Evolutionary conservation across 495 filamentous ascomycete species (phyloP).

Genomic region (Penicillium lagena): DNA sequence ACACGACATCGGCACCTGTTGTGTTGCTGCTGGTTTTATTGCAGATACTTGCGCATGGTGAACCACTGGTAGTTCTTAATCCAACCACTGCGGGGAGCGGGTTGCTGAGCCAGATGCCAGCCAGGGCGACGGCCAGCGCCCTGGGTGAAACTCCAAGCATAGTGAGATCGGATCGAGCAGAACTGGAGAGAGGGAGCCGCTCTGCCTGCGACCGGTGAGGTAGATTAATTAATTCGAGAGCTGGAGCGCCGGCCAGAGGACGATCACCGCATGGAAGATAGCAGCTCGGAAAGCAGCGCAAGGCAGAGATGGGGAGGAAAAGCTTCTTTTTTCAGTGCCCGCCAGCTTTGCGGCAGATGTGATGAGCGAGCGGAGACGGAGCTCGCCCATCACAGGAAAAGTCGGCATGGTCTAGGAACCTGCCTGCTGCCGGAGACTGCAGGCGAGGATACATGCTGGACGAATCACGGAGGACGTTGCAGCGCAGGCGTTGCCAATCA

Average conservation of each 20-base stretch:
- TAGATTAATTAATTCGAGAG: no score
- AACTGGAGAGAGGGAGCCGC: background rate
- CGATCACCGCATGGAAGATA: constrained; percentile 16
- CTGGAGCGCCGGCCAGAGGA: constrained; percentile 4
- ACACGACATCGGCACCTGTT: constrained; percentile 45
- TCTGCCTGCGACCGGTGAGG: no score
- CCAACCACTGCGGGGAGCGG: constrained; percentile 14
- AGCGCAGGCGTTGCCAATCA: no score
- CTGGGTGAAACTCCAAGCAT: constrained; percentile 6
- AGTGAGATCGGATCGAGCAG: constrained; percentile 3
- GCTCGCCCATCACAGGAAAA: no score
- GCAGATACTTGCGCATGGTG: constrained; percentile 47
- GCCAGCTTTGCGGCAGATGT: constrained; percentile 1
- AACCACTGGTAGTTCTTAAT: constrained; percentile 38
- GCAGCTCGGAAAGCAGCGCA: background rate
- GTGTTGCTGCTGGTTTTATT: constrained; percentile 39
- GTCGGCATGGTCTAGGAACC: no score
- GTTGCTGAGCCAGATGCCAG: constrained; percentile 12
- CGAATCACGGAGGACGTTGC: no score
- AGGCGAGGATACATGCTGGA: no score
- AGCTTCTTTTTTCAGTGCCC: constrained; percentile 24
- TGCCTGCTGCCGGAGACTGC: no score
- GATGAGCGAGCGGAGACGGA: constrained; percentile 1
- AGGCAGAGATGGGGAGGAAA: constrained; percentile 5
- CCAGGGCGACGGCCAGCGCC: constrained; percentile 4